phyloP scores from a whole-genome alignment of 208 protist genomes.

The Acanthamoeba comandoni region DNA sequence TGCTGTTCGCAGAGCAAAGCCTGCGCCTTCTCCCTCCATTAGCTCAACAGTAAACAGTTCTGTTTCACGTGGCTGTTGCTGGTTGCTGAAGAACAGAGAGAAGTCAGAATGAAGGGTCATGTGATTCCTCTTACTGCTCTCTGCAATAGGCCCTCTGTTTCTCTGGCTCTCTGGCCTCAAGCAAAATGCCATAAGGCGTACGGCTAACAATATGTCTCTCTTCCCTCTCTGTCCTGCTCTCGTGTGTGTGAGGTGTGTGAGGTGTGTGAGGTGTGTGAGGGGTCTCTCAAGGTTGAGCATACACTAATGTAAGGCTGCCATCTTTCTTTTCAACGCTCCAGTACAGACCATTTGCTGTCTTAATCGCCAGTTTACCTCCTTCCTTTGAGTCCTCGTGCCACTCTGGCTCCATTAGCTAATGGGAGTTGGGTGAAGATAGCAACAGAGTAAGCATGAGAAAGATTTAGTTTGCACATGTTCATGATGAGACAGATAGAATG shows the following conservation, averaged over 20 bases:
- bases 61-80: conserved; percentile 28
- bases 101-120: too few species aligned
- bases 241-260: too few species aligned
- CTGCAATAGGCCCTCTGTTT: too few species aligned
- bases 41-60: conserved; percentile 47
- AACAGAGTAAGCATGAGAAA: too few species aligned
- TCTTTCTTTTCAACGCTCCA: conserved; percentile 57
- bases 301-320: conserved; percentile 28
- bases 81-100: background rate
- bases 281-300: background rate
- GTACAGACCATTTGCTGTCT: conserved; percentile 13
- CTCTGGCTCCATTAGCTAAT: conserved; percentile 21
- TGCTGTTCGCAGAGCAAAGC: background rate
- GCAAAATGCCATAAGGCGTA: too few species aligned
- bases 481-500: background rate
- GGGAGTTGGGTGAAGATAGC: too few species aligned
- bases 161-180: too few species aligned
- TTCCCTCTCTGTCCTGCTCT: too few species aligned
- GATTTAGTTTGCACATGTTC: conserved; percentile 25
- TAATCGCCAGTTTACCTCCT: background rate
- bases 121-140: too few species aligned
- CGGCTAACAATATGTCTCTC: too few species aligned
- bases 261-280: background rate
- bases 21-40: conserved; percentile 12
- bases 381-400: background rate